A percentile compares a stretch with the other conserved stretches of the same genome.
Evolutionary conservation across 352 stramenopile genomes (phyloP).

Genomic region (Blastocystis sp.): DNA sequence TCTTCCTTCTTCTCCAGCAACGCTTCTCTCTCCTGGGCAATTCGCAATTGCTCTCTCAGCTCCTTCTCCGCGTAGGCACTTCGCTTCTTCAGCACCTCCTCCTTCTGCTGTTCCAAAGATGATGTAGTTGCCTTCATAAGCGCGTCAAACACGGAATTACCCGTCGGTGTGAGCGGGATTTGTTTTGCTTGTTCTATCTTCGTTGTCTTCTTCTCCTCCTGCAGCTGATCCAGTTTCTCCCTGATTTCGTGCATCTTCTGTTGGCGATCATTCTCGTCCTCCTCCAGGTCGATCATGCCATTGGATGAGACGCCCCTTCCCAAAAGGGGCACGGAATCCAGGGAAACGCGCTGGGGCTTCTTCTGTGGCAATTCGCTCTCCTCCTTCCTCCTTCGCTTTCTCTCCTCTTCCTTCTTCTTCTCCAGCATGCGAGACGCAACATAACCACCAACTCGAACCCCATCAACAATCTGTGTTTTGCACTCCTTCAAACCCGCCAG

Average conservation of each 20-base stretch:
- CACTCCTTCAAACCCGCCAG: neutral
- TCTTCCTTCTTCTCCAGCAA: constrained; percentile 32
- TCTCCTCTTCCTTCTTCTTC: neutral
- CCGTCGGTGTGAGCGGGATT: neutral
- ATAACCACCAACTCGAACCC: constrained; percentile 10
- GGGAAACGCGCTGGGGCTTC: neutral
- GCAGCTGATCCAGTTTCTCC: neutral
- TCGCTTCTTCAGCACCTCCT: constrained; percentile 18
- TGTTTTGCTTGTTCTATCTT: no score
- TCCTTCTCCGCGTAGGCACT: constrained; percentile 52
- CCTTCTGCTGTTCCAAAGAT: neutral
- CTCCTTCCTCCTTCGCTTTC: neutral
- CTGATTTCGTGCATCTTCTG: constrained; percentile 21
- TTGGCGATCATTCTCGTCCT: constrained; percentile 1
- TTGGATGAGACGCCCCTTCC: neutral
- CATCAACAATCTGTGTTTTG: neutral
- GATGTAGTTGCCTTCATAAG: constrained; percentile 1
- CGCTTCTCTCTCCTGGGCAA: constrained; percentile 2
- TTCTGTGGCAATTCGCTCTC: neutral
- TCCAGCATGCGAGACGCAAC: neutral
- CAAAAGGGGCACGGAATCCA: neutral
- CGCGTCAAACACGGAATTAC: constrained; percentile 42
- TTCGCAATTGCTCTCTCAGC: neutral
- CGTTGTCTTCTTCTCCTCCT: no score
- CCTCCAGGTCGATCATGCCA: constrained; percentile 4